Conservation (phyloP, 1,139 yeast species). For the Debaryomyces coudertii region DNA sequence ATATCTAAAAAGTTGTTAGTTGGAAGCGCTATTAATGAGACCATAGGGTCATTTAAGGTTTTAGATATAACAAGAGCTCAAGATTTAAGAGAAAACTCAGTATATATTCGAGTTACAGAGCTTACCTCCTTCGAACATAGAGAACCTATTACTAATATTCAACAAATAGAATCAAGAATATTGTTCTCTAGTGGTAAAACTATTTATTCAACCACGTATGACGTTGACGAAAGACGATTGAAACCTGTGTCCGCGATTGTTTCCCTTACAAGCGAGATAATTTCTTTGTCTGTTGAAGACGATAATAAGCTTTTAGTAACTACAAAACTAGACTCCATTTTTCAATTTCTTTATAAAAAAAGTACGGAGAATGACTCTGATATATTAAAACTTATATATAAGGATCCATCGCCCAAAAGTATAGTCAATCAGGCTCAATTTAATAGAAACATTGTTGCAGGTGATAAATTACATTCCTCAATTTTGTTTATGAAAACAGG, state of each 20-base stretch:
- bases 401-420: constrained; percentile 42
- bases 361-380: constrained; percentile 17
- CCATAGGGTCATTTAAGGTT: constrained; percentile 43
- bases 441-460: constrained; percentile 32
- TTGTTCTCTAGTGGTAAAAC: constrained; percentile 37
- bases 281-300: constrained; percentile 32
- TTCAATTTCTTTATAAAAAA: constrained; percentile 25
- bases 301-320: constrained; percentile 32
- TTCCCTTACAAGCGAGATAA: constrained; percentile 42
- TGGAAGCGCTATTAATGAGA: constrained; percentile 39
- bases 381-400: constrained; percentile 23
- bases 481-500: constrained; percentile 30
- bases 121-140: constrained; percentile 41
- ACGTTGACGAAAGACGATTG: constrained; percentile 40
- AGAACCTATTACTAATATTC: constrained; percentile 40
- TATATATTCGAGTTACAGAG: constrained; percentile 31
- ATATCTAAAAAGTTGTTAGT: constrained; percentile 44
- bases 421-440: constrained; percentile 42
- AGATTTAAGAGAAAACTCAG: constrained; percentile 20
- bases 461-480: constrained; percentile 49
- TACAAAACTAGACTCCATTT: constrained; percentile 46
- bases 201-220: constrained; percentile 44
- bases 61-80: constrained; percentile 39
- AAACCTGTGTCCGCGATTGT: constrained; percentile 29
- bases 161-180: constrained; percentile 39